Base-by-base conservation (phyloP, 371 early-diverging fungal species). In the Mortierella sp. region DNA sequence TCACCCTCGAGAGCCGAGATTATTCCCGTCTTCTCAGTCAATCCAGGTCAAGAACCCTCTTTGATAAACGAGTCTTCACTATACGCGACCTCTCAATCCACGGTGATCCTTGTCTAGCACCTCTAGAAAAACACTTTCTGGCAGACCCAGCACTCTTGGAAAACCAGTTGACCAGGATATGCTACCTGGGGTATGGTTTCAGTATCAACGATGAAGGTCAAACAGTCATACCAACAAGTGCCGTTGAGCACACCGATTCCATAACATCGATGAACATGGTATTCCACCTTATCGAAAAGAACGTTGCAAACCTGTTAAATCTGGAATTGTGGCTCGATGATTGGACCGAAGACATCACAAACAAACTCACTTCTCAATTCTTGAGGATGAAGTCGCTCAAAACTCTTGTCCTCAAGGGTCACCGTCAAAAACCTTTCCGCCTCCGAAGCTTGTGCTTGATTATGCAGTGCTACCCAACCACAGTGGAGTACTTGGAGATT, bases 401-500 rank as follows among this genome's bases (percentile, higher is more conserved):
- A 32, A 45, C 45, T 19, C n/a, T 45, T 23, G 23, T 22, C 2
- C 8, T 66, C 19, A 55, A 45, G 23, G 40, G 57, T 2, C 8
- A 53, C 8, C 22, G 1, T 4, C 28, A 3, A 28, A 23, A 13
- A 2, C 3, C 17, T 32, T 22, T 23, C 5, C 12, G 4, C 2
- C 28, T 34, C 40, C 54, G 28, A 28, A 13, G 6, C 17, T 42
- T 23, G 2, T 22, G 26, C 43, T 60, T 60, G 23, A 22, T 60
- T 19, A 17, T 60, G 8, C 60, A 26, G 42, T 8, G 4, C 22
- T 60, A 60, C 26, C 60, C 60, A 37, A 15, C 2, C 19, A 17
- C 34, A 23, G 6, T 60, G 40, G 60, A 60, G 23, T 60, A 40
- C 10, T 23, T 60, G 42, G 60, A 60, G 60, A 60, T 60, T 23